phyloP scores from a whole-genome alignment of 768 basidiomycete genomes.

The Lactarius sp. region DNA sequence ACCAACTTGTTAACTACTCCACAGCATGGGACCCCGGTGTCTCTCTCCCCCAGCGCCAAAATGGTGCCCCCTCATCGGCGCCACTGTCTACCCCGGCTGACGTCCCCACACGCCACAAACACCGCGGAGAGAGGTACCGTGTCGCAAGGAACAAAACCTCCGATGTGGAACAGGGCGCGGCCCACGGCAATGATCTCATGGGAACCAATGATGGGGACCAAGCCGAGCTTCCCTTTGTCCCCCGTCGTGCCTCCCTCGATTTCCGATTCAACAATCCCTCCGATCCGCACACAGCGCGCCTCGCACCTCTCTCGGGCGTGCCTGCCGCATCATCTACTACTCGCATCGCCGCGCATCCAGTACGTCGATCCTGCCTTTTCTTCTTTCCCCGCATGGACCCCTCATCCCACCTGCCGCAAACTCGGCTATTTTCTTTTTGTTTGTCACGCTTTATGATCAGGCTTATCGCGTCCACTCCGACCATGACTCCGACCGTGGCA shows the following conservation, averaged over 20 bases:
- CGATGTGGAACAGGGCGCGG: background rate
- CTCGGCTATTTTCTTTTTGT: background rate
- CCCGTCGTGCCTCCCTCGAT: background rate
- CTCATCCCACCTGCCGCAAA: background rate
- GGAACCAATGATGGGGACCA: background rate
- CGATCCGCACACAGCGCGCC: constrained; percentile 7
- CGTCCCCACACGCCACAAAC: constrained; percentile 2
- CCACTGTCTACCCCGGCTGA: background rate
- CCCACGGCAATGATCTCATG: background rate
- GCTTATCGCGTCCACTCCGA: constrained; percentile 5
- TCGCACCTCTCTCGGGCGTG: background rate
- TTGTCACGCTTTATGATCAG: background rate
- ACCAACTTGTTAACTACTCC: constrained; percentile 3
- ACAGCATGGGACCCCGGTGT: constrained; percentile 14
- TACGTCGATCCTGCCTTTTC: constrained; percentile 6
- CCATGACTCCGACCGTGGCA: background rate
- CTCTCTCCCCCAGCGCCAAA: background rate
- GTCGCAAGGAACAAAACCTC: background rate
- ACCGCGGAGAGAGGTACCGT: background rate
- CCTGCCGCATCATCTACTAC: background rate
- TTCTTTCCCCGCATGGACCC: background rate
- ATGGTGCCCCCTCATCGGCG: background rate
- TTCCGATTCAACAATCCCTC: constrained; percentile 9
- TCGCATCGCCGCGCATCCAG: constrained; percentile 16
- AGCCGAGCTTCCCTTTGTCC: constrained; percentile 4